These are phyloP conservation scores for Phaeomoniella chlamydospora DNA, from an alignment of 2,329 filamentous ascomycete species.

Conservation along the genomic window DNA sequence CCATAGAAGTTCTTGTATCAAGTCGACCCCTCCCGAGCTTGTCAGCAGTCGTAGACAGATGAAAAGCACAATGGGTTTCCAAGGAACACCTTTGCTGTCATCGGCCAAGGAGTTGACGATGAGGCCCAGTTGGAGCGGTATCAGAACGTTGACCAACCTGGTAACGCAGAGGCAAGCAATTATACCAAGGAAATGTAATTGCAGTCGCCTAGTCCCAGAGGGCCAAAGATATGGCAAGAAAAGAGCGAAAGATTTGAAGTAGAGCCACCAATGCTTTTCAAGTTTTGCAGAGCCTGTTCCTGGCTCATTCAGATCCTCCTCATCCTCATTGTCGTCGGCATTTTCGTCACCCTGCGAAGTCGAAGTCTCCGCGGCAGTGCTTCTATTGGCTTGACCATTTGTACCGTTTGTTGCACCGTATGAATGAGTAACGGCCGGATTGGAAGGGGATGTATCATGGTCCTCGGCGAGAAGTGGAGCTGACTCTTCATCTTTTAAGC, in stretches of 20 bases:
- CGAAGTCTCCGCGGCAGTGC: background rate
- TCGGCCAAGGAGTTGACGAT: constrained; percentile 56
- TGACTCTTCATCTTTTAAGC: background rate
- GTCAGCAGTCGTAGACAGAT: constrained; percentile 32
- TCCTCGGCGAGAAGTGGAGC: background rate
- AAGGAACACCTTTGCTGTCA: constrained; percentile 29
- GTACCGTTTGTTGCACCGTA: background rate
- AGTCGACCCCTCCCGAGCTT: constrained; percentile 35
- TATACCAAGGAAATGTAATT: constrained; percentile 53
- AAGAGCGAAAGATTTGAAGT: constrained; percentile 58
- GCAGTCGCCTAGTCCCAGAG: constrained; percentile 47
- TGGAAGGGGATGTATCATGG: background rate
- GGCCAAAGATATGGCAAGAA: constrained; percentile 74
- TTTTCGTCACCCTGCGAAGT: constrained; percentile 31
- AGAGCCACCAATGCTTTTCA: constrained; percentile 63
- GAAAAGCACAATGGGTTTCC: constrained; percentile 38
- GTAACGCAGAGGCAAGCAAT: constrained; percentile 52
- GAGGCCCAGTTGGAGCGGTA: constrained; percentile 69
- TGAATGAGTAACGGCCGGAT: background rate
- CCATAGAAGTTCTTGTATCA: constrained; percentile 37
- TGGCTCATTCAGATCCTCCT: constrained; percentile 41
- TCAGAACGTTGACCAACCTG: constrained; percentile 60
- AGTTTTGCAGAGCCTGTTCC: constrained; percentile 53
- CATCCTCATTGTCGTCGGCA: constrained; percentile 38
- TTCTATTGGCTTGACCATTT: background rate